These are phyloP conservation scores for Curvularia lunata DNA, from an alignment of 2,329 filamentous ascomycete genomes.

Conservation along the genomic window DNA sequence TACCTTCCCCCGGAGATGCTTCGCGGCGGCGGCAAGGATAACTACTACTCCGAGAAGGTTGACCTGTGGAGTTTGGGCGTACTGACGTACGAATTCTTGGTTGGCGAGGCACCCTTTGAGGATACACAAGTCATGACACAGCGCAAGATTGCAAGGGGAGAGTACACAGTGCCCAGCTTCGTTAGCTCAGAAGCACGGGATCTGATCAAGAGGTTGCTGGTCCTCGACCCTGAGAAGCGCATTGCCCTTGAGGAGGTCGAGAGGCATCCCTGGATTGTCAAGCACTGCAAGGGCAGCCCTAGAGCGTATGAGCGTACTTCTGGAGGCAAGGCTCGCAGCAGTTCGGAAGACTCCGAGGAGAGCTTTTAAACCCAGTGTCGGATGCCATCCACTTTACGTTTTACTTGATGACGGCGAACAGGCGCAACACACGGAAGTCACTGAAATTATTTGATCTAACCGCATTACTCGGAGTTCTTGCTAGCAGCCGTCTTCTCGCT, in stretches of 20 bases:
- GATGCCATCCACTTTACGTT: conserved; percentile 21
- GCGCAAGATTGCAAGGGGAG: conserved; percentile 81
- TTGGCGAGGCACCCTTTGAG: conserved; percentile 96
- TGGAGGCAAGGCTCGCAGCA: conserved; percentile 37
- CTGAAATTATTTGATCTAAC: conserved; percentile 5
- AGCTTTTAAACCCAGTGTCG: conserved; percentile 19
- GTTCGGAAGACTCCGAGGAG: conserved; percentile 34
- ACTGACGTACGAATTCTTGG: conserved; percentile 93
- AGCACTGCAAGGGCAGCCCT: conserved; percentile 72
- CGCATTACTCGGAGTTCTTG: conserved; percentile 15
- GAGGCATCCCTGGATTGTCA: conserved; percentile 93
- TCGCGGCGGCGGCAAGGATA: conserved; percentile 77
- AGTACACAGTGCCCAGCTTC: conserved; percentile 91
- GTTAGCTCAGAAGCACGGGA: conserved; percentile 90
- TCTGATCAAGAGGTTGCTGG: conserved; percentile 85
- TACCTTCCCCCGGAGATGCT: conserved; percentile 99
- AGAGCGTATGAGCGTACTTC: conserved; percentile 43
- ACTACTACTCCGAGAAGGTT: conserved; percentile 93
- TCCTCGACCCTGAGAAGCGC: conserved; percentile 91
- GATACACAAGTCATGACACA: conserved; percentile 96
- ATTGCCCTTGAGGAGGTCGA: conserved; percentile 89
- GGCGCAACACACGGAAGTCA: conserved; percentile 17
- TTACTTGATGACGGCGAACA: conserved; percentile 22
- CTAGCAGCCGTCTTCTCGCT: background rate
- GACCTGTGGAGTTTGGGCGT: conserved; percentile 97